Evolutionary conservation across 192 early-diverging fungal genomes (phyloP), one percentile per base, ranked within the genome.

Genomic region (Dissophora globulifera): DNA sequence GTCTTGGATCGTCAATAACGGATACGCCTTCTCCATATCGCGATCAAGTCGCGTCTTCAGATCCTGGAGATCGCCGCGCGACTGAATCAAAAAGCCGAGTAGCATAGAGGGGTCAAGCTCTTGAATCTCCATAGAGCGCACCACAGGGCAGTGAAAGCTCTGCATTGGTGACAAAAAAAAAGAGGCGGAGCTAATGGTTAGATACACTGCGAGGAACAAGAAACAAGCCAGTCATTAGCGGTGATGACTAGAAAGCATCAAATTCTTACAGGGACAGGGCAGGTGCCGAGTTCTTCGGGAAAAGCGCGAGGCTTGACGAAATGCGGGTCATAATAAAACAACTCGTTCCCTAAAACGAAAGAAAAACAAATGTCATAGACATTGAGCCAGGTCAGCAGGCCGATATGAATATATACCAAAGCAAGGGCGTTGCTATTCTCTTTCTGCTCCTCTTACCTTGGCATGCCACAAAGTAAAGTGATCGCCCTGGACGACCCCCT

Each of bases 81-180:
- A 72, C 41, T 71, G 63, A 27, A 66, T 67, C 17, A 80, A 27
- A 40, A 80, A 80, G 23, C 78, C 78, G 19, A 80, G 42, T 1
- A 80, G 50, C 78, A 80, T 80, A 0, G 78, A 80, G 7, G 78
- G 78, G 27, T 80, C 78, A 22, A 80, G 50, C 54, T 80, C 78
- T 11, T 27, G 19, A 26, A 80, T 80, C 31, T 74, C 69, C 69
- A 74, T 74, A 2, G 64, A 46, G 4, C 78, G 50, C 2, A 80
- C 69, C 1, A 80, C 70, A 5, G 63, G 47, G 22, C 69, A 80
- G 22, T 80, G 78, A 32, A 71, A 80, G 48, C 61, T 71, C 78
- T 80, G 9, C 33, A 17, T 22, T 12, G 29, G 16, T 15, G 20
- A 38, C 20, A 16, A 29, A 15, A 27, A 41, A 50, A 31, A 50